Conservation (phyloP, 495 filamentous ascomycete species). For the Massariosphaeria phaeospora region DNA sequence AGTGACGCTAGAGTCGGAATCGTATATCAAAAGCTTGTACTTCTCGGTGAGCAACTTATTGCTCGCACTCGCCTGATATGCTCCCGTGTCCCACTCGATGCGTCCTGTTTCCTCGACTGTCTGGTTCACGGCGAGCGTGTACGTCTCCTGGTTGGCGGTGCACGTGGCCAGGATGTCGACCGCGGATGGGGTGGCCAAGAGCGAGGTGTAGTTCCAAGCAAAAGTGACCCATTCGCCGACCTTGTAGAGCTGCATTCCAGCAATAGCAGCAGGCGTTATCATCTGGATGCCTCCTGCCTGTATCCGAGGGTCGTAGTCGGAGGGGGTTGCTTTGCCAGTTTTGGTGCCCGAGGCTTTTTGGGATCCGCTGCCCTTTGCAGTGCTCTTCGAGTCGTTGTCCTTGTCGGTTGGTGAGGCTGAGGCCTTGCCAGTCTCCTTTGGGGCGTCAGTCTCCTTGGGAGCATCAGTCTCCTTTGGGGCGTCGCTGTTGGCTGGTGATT, state of each 20-base stretch:
- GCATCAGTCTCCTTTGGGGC: not conserved
- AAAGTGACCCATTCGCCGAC: slow-evolving; percentile 82
- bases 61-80: slow-evolving; percentile 59
- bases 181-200: slow-evolving; percentile 68
- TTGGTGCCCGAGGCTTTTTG: not conserved
- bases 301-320: slow-evolving; percentile 50
- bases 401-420: no score
- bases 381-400: not conserved
- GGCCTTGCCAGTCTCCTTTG: slow-evolving; percentile 1
- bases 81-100: slow-evolving; percentile 74
- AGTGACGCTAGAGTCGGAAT: slow-evolving; percentile 58
- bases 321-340: slow-evolving; percentile 15
- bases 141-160: slow-evolving; percentile 58
- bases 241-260: slow-evolving; percentile 72
- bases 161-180: slow-evolving; percentile 80
- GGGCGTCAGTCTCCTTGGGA: not conserved
- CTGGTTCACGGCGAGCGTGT: slow-evolving; percentile 64
- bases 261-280: slow-evolving; percentile 61
- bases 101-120: slow-evolving; percentile 52
- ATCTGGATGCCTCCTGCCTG: slow-evolving; percentile 74
- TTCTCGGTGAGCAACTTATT: slow-evolving; percentile 61
- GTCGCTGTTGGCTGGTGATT: not conserved
- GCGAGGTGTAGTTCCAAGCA: slow-evolving; percentile 91
- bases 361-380: slow-evolving; percentile 9
- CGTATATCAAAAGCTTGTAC: slow-evolving; percentile 82